Conservation (phyloP, 2,329 filamentous ascomycete species). For the Fusarium redolens region DNA sequence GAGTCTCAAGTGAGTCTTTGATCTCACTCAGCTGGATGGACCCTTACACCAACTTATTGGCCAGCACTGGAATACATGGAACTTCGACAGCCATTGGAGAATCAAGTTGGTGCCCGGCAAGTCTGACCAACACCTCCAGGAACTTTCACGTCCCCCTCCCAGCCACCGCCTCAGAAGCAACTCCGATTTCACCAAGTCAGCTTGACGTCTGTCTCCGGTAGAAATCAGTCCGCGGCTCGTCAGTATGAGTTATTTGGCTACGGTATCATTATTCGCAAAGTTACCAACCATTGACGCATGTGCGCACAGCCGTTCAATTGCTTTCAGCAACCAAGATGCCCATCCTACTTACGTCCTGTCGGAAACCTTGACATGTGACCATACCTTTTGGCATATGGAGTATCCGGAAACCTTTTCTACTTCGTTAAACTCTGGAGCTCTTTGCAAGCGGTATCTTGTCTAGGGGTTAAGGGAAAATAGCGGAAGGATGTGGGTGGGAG, state of each 20-base stretch:
- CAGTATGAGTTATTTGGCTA: background rate
- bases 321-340: background rate
- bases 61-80: background rate
- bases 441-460: background rate
- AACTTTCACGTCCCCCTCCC: background rate
- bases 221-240: background rate
- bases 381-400: background rate
- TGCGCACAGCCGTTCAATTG: background rate
- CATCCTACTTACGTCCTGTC: background rate
- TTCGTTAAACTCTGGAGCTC: background rate
- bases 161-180: background rate
- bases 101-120: background rate
- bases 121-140: background rate
- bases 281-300: background rate
- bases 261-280: background rate
- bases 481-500: background rate
- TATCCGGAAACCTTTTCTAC: background rate
- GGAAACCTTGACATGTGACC: background rate
- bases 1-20: constrained; percentile 3
- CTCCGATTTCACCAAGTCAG: background rate
- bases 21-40: background rate
- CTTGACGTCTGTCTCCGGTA: background rate
- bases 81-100: background rate
- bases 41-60: background rate
- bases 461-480: no score